Base-by-base conservation (phyloP, 257 asterid species). In the Handroanthus guayacan region DNA sequence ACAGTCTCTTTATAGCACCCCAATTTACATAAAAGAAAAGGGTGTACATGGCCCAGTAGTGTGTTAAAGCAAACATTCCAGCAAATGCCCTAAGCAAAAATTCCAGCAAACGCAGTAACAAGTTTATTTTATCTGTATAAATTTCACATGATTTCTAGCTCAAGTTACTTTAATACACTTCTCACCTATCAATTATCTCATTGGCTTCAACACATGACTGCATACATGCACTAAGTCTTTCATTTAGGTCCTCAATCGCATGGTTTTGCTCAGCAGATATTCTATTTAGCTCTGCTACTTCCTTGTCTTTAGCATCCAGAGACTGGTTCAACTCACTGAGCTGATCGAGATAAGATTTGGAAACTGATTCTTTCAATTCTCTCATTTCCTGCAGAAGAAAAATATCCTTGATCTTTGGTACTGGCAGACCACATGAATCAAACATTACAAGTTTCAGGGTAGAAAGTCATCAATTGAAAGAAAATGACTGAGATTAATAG, bases 141-240 rank as follows among this genome's bases (percentile, higher is more conserved):
- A 54, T 31, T 58, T 67, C 55, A 55, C 75, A 81, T 66, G 54
- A 57, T 55, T 18, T 66, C 51, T 47, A 61, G 62, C 69, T 25
- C 78, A 36, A 20, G 45, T 37, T 62, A 70, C 70, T 71, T 66
- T 5, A 55, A n/a, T 51, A n/a, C 25, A 62, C 62, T 20, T 75
- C 89, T 88, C 77, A 95, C 99, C 99, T 91, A 74, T 68, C 76
- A 75, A 95, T 91, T 75, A 95, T 85, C 84, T 95, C 98, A 90
- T 95, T 93, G 65, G 99, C 97, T 86, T 95, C 98, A 60, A 81
- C 73, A 76, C 90, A 88, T 55, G 98, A 93, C 80, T 91, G 97
- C 83, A 69, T 62, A 82, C 95, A 90, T 79, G 97, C 95, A 75
- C 70, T 41, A 72, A 95, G 97, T 81, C 93, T 86, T 85, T 90